Evolutionary conservation across 2,329 filamentous ascomycete genomes (phyloP).

Genomic region (Amphichorda felina): DNA sequence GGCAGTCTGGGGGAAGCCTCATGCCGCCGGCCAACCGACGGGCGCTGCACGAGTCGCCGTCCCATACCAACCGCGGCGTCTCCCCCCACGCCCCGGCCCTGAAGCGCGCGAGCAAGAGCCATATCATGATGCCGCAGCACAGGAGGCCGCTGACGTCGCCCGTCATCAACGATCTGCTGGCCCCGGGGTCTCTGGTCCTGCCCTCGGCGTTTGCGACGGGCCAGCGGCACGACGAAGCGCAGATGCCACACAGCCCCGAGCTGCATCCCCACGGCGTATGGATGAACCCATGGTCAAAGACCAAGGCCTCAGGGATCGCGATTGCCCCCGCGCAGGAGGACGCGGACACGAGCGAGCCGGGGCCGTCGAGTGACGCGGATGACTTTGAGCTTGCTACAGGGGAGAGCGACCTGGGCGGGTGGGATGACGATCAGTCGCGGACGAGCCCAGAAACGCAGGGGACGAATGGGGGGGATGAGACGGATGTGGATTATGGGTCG

Average conservation of each 20-base stretch:
- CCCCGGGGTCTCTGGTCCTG: background rate
- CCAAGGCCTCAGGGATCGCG: slow-evolving; percentile 5
- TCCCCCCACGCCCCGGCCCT: slow-evolving; percentile 8
- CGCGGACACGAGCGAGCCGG: slow-evolving; percentile 18
- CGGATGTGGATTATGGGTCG: no score
- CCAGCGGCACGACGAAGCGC: no score
- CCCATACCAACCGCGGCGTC: slow-evolving; percentile 1
- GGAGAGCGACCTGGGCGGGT: slow-evolving; percentile 14
- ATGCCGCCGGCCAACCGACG: slow-evolving; percentile 15
- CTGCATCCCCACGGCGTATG: background rate
- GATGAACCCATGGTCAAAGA: slow-evolving; percentile 6
- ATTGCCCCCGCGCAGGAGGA: slow-evolving; percentile 14
- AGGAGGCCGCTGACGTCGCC: slow-evolving; percentile 5
- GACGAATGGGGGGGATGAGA: no score
- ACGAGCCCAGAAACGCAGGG: no score
- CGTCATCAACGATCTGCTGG: background rate
- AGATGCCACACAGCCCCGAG: background rate
- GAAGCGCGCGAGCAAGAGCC: slow-evolving; percentile 27
- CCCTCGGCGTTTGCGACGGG: no score
- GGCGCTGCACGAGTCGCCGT: slow-evolving; percentile 10
- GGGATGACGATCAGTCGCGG: no score
- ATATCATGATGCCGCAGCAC: slow-evolving; percentile 18
- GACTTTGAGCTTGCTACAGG: slow-evolving; percentile 16
- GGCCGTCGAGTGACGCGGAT: slow-evolving; percentile 17
- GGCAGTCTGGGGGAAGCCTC: slow-evolving; percentile 38